These are phyloP conservation scores for Tricholoma sp. DNA, from an alignment of 768 basidiomycete species.

Conservation along the genomic window DNA sequence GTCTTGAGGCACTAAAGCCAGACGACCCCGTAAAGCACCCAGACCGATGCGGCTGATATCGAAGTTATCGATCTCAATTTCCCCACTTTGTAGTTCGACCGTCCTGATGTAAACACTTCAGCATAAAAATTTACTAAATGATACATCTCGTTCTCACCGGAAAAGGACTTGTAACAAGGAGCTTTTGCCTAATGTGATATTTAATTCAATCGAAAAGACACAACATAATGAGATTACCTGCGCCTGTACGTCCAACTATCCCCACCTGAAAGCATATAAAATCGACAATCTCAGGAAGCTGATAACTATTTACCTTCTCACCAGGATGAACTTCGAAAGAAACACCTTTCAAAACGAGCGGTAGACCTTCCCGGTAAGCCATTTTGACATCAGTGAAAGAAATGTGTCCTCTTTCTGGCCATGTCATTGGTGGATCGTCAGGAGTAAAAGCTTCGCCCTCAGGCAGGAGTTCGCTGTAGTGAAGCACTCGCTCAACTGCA, in stretches of 20 bases:
- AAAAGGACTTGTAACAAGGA: slow-evolving; percentile 54
- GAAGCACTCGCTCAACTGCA: slow-evolving; percentile 63
- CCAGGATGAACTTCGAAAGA: slow-evolving; percentile 51
- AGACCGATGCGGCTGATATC: slow-evolving; percentile 53
- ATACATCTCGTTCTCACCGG: slow-evolving; percentile 28
- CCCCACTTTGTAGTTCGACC: slow-evolving; percentile 54
- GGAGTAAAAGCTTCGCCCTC: slow-evolving; percentile 45
- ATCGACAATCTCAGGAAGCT: background rate
- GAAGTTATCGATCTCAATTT: slow-evolving; percentile 51
- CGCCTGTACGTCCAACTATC: slow-evolving; percentile 44
- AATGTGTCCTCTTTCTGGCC: slow-evolving; percentile 50
- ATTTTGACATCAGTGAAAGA: slow-evolving; percentile 52
- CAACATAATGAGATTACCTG: slow-evolving; percentile 22
- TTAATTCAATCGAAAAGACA: background rate
- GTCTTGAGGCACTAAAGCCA: slow-evolving; percentile 71
- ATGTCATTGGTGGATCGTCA: slow-evolving; percentile 41
- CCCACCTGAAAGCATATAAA: slow-evolving; percentile 28
- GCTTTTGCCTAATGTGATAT: slow-evolving; percentile 37
- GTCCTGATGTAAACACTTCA: slow-evolving; percentile 30
- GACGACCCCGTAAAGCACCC: slow-evolving; percentile 42
- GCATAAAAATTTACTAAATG: background rate
- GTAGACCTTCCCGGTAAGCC: slow-evolving; percentile 57
- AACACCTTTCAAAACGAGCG: slow-evolving; percentile 58
- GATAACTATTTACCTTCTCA: slow-evolving; percentile 47
- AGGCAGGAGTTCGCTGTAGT: slow-evolving; percentile 56